phyloP scores from a whole-genome alignment of 805 yeast species.

The Yamadazyma ubonensis region DNA sequence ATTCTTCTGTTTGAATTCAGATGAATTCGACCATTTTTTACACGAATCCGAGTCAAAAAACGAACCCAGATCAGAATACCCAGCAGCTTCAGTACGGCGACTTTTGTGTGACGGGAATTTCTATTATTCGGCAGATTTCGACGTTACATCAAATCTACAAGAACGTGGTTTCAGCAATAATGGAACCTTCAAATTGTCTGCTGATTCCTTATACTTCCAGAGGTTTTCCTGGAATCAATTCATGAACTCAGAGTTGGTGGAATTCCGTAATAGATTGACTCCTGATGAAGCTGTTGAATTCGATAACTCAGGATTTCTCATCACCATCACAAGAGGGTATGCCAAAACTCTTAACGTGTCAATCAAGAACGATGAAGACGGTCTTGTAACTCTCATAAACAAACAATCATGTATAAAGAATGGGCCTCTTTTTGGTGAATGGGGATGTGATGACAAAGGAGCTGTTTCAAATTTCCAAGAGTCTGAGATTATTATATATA shows the following conservation, averaged over 20 bases:
- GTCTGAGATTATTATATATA: constrained; percentile 48
- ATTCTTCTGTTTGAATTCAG: constrained; percentile 62
- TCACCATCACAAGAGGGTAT: constrained; percentile 51
- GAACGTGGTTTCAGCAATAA: constrained; percentile 44
- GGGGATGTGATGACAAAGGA: constrained; percentile 59
- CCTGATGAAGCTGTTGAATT: constrained; percentile 39
- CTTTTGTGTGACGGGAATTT: constrained; percentile 84
- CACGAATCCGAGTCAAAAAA: constrained; percentile 21
- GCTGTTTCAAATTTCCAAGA: constrained; percentile 52
- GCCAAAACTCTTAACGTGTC: constrained; percentile 44
- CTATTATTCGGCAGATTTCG: constrained; percentile 88
- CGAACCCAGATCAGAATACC: constrained; percentile 26
- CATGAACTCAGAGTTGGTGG: constrained; percentile 45
- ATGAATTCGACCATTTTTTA: constrained; percentile 45
- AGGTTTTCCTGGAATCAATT: constrained; percentile 53
- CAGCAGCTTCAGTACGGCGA: constrained; percentile 46
- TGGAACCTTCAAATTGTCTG: constrained; percentile 22
- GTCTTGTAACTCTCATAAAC: constrained; percentile 48
- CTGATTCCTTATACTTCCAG: constrained; percentile 42
- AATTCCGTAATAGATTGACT: constrained; percentile 45
- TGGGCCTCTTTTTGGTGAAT: constrained; percentile 55
- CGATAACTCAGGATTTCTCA: constrained; percentile 47
- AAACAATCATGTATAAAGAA: constrained; percentile 49
- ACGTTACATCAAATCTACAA: constrained; percentile 81
- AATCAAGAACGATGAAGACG: constrained; percentile 30